Percentiles rank a stretch among this genome's conserved stretches.
These are phyloP conservation scores for Tricholoma sp. DNA, from an alignment of 768 basidiomycete species.

Conservation along the genomic window DNA sequence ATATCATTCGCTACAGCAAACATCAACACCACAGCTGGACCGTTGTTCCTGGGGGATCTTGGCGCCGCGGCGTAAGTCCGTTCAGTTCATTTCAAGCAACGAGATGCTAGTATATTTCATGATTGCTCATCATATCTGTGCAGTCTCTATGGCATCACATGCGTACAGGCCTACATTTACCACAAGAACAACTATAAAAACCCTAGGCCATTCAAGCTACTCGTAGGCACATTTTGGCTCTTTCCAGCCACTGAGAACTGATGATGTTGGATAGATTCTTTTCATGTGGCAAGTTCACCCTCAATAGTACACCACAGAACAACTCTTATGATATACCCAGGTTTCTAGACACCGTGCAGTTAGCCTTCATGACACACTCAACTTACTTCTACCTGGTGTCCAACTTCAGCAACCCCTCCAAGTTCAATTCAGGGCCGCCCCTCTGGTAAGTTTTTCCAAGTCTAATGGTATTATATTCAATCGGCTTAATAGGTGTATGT, in stretches of 20 bases:
- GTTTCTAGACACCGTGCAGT: conserved; percentile 10
- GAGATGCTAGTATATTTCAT: too few relatives aligned
- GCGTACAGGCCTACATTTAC: conserved; percentile 1
- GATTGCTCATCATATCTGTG: neutral
- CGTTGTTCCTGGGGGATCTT: too few relatives aligned
- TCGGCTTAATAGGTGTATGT: neutral
- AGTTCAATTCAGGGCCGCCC: neutral
- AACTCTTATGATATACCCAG: neutral
- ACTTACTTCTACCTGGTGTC: conserved; percentile 10
- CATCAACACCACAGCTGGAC: too few relatives aligned
- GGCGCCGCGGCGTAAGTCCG: neutral
- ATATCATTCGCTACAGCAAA: too few relatives aligned
- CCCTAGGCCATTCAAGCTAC: neutral
- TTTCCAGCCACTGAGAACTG: neutral
- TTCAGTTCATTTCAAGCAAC: too few relatives aligned
- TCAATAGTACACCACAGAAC: neutral
- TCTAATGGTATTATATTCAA: neutral
- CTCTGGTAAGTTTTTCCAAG: neutral
- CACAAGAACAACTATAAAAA: neutral
- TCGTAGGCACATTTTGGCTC: neutral
- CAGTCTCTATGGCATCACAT: conserved; percentile 1
- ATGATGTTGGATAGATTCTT: neutral
- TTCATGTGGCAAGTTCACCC: neutral
- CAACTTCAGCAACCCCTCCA: conserved; percentile 6
- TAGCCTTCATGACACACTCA: conserved; percentile 7